Evolutionary conservation across 768 basidiomycete species (phyloP).

Genomic region (Boletus fagicola): DNA sequence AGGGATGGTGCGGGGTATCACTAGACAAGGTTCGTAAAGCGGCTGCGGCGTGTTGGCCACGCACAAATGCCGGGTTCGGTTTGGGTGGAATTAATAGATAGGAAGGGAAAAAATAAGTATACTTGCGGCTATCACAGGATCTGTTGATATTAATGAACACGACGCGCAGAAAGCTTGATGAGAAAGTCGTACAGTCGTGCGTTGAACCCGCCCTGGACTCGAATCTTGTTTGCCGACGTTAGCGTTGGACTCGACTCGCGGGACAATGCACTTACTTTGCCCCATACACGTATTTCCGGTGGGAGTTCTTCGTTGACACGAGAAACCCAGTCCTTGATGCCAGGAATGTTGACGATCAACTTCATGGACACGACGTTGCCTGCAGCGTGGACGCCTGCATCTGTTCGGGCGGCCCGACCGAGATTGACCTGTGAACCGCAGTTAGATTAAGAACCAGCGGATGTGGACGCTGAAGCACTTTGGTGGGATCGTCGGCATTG

Average conservation of each 20-base stretch:
- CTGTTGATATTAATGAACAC: slow-evolving; percentile 38
- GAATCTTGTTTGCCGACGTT: slow-evolving; percentile 40
- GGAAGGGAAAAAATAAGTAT: slow-evolving; percentile 95
- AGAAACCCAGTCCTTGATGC: slow-evolving; percentile 62
- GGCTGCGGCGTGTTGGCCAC: slow-evolving; percentile 38
- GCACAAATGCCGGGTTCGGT: slow-evolving; percentile 63
- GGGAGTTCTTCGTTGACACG: slow-evolving; percentile 88
- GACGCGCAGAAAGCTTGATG: background rate
- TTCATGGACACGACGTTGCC: slow-evolving; percentile 93
- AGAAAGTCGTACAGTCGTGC: slow-evolving; percentile 56
- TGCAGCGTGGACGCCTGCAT: slow-evolving; percentile 96
- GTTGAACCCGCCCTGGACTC: slow-evolving; percentile 81
- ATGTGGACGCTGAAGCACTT: slow-evolving; percentile 46
- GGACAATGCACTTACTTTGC: slow-evolving; percentile 52
- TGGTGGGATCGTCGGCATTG: slow-evolving; percentile 87
- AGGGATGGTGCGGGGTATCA: slow-evolving; percentile 44
- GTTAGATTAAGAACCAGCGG: background rate
- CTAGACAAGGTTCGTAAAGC: slow-evolving; percentile 10
- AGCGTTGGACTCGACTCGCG: background rate
- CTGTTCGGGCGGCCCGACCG: slow-evolving; percentile 88
- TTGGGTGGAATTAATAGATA: slow-evolving; percentile 91
- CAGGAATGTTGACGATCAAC: slow-evolving; percentile 77
- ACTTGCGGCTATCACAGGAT: slow-evolving; percentile 91
- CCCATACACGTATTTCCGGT: slow-evolving; percentile 90
- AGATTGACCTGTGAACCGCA: slow-evolving; percentile 63